Percentiles rank a stretch among this genome's conserved stretches.
Evolutionary conservation across 208 protist genomes (phyloP).

Genomic region (Crithidia sp.): DNA sequence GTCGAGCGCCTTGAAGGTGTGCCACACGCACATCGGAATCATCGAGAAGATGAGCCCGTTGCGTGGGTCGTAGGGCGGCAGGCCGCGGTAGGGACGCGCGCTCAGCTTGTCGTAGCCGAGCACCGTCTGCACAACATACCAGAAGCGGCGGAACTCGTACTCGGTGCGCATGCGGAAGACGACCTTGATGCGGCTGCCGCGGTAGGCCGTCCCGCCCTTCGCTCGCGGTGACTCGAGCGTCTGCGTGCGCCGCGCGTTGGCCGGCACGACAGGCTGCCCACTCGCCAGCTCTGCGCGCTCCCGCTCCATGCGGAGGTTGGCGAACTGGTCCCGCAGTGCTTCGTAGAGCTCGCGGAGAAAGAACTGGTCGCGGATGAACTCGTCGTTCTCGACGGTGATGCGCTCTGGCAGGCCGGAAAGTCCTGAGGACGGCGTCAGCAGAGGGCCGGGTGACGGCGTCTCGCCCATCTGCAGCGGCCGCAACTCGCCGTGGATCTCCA

Average conservation of each 20-base stretch:
- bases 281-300: conserved; percentile 37
- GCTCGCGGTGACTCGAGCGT: conserved; percentile 60
- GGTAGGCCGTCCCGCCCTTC: conserved; percentile 26
- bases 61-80: conserved; percentile 77
- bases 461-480: conserved; percentile 44
- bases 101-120: conserved; percentile 75
- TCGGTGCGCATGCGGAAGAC: conserved; percentile 64
- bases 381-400: conserved; percentile 44
- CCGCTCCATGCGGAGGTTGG: conserved; percentile 49
- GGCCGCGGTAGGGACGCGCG: conserved; percentile 57
- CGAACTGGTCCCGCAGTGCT: conserved; percentile 65
- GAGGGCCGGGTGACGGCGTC: conserved; percentile 42
- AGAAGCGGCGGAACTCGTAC: conserved; percentile 65
- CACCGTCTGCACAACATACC: conserved; percentile 67
- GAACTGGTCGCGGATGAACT: conserved; percentile 59
- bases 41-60: conserved; percentile 69
- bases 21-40: conserved; percentile 70
- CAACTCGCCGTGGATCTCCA: conserved; percentile 60
- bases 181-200: conserved; percentile 38
- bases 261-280: conserved; percentile 20
- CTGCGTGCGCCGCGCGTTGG: conserved; percentile 31
- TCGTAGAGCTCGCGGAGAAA: conserved; percentile 72
- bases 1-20: conserved; percentile 71
- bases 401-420: conserved; percentile 36
- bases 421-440: conserved; percentile 48